phyloP scores from a whole-genome alignment of 257 asterid genomes.

The Leonotis leonurus region DNA sequence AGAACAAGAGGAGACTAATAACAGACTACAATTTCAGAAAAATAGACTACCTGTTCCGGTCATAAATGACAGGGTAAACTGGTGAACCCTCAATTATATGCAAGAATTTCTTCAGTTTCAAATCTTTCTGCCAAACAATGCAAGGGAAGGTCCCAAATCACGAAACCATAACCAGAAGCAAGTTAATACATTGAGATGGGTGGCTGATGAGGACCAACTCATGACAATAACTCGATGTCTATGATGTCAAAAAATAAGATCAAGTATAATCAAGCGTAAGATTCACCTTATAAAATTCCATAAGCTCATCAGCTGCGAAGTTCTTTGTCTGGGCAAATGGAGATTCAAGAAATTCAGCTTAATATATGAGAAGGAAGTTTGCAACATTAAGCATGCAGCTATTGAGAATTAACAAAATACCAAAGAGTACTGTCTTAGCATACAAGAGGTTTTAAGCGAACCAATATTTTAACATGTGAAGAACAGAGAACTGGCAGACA shows the following conservation, averaged over 20 bases:
- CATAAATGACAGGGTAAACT: slow-evolving; percentile 88
- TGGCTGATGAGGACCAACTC: neutral
- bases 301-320: slow-evolving; percentile 80
- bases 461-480: neutral
- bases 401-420: neutral
- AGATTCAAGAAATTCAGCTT: slow-evolving; percentile 16
- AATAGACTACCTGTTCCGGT: slow-evolving; percentile 50
- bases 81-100: slow-evolving; percentile 86
- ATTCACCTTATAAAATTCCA: slow-evolving; percentile 79
- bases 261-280: neutral
- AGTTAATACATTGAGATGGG: neutral
- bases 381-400: neutral
- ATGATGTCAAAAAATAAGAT: neutral
- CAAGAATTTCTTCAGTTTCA: slow-evolving; percentile 88
- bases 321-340: slow-evolving; percentile 37
- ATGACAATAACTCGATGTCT: neutral
- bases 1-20: neutral
- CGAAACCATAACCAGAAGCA: neutral
- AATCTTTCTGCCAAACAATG: slow-evolving; percentile 57
- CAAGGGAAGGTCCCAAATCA: neutral
- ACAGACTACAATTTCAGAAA: neutral
- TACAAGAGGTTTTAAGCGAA: neutral
- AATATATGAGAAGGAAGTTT: neutral
- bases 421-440: neutral
- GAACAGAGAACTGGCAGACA: neutral